These are phyloP conservation scores for Backusella luteola DNA, from an alignment of 192 early-diverging fungal genomes.

Conservation along the genomic window DNA sequence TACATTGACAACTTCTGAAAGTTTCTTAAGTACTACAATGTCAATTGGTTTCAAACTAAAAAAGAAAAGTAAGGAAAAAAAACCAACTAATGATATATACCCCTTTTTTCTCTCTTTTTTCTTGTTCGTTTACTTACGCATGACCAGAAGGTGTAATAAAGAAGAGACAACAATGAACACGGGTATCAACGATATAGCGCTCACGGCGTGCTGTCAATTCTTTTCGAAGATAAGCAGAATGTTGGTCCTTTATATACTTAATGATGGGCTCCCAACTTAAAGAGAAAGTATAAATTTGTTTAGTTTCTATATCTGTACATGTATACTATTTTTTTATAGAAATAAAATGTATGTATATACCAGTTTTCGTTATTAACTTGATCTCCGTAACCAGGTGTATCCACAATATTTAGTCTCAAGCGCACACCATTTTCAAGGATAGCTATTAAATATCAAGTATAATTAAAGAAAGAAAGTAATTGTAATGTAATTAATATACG, in stretches of 20 bases:
- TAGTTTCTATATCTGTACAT: constrained; percentile 61
- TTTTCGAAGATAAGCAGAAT: constrained; percentile 90
- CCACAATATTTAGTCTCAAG: constrained; percentile 91
- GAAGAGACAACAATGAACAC: constrained; percentile 93
- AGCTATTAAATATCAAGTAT: constrained; percentile 46
- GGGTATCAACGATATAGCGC: constrained; percentile 88
- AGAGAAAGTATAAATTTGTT: constrained; percentile 64
- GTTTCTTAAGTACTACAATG: constrained; percentile 80
- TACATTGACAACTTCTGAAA: constrained; percentile 83
- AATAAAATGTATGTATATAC: constrained; percentile 39
- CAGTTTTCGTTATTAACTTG: constrained; percentile 99
- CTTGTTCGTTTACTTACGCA: constrained; percentile 53
- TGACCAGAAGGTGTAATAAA: constrained; percentile 96
- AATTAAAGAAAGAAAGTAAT: neutral
- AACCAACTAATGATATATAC: neutral
- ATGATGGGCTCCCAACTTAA: constrained; percentile 92
- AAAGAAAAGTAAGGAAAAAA: neutral
- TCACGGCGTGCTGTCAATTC: constrained; percentile 88
- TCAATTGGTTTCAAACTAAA: constrained; percentile 82
- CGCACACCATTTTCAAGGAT: constrained; percentile 95
- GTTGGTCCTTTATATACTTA: constrained; percentile 99
- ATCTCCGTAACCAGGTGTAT: constrained; percentile 97
- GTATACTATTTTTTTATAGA: neutral
- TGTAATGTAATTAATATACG: neutral
- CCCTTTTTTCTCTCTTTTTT: neutral